phyloP scores from a whole-genome alignment of 257 asterid genomes.

The Eucommia ulmoides region DNA sequence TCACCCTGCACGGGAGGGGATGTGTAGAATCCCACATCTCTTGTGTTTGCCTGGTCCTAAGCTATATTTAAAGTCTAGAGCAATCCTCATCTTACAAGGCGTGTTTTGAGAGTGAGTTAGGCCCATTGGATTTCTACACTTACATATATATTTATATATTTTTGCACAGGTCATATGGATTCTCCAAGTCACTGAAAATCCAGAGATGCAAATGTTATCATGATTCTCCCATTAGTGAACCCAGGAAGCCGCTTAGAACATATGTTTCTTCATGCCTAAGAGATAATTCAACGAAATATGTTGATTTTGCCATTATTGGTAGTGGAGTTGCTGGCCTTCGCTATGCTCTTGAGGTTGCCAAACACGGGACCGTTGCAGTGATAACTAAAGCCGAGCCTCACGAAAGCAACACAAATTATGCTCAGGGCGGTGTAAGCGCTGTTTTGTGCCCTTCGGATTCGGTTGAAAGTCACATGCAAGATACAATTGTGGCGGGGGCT shows the following conservation, averaged over 20 bases:
- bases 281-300: slow-evolving; percentile 52
- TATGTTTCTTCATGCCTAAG: slow-evolving; percentile 34
- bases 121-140: neutral
- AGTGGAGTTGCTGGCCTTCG: slow-evolving; percentile 99
- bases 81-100: too few species aligned
- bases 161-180: slow-evolving; percentile 68
- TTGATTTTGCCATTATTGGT: slow-evolving; percentile 86
- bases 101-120: neutral
- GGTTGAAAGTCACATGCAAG: slow-evolving; percentile 89
- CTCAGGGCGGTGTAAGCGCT: slow-evolving; percentile 99
- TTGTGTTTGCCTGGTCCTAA: neutral
- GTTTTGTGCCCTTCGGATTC: slow-evolving; percentile 90
- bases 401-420: slow-evolving; percentile 96
- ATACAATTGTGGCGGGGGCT: slow-evolving; percentile 97
- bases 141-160: slow-evolving; percentile 4
- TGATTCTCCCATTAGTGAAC: slow-evolving; percentile 21
- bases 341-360: slow-evolving; percentile 96
- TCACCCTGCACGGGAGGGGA: too few species aligned
- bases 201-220: slow-evolving; percentile 16
- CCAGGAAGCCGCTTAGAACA: slow-evolving; percentile 23
- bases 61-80: too few species aligned
- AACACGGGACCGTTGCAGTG: slow-evolving; percentile 78
- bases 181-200: slow-evolving; percentile 30
- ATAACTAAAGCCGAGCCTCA: slow-evolving; percentile 98
- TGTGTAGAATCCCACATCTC: neutral